Conservation (phyloP, 164 flowering plant genomes). For the Vitis amurensis region DNA sequence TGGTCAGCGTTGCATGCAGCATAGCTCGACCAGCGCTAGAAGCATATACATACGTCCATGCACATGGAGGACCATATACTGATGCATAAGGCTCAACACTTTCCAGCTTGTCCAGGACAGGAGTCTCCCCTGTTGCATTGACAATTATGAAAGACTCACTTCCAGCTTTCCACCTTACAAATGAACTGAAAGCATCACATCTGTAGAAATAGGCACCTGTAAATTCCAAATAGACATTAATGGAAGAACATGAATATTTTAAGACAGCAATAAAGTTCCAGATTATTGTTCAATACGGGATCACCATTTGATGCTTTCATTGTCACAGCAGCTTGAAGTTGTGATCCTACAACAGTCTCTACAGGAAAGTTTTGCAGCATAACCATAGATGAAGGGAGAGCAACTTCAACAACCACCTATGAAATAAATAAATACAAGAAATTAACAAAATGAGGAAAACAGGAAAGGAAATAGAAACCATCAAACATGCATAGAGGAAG, state of each 20-base stretch:
- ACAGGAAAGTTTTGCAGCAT: constrained; percentile 77
- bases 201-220: constrained; percentile 65
- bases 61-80: constrained; percentile 59
- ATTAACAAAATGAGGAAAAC: neutral
- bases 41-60: constrained; percentile 69
- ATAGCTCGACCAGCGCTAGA: constrained; percentile 57
- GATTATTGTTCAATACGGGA: constrained; percentile 9
- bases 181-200: constrained; percentile 81
- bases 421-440: neutral
- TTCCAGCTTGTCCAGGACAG: constrained; percentile 21
- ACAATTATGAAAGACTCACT: constrained; percentile 62
- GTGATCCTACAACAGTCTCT: constrained; percentile 79
- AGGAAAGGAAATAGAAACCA: neutral
- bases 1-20: constrained; percentile 69
- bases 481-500: neutral
- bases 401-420: constrained; percentile 74
- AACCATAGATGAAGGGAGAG: constrained; percentile 67
- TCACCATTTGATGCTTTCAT: constrained; percentile 75
- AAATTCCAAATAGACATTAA: constrained; percentile 12
- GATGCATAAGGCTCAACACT: constrained; percentile 16
- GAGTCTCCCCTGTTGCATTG: constrained; percentile 35
- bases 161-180: constrained; percentile 68
- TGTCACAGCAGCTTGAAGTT: constrained; percentile 83
- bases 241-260: constrained; percentile 1
- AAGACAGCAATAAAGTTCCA: constrained; percentile 1